Base-by-base conservation (phyloP, 2,329 filamentous ascomycete species). In the Raffaelea deltoideospora region DNA sequence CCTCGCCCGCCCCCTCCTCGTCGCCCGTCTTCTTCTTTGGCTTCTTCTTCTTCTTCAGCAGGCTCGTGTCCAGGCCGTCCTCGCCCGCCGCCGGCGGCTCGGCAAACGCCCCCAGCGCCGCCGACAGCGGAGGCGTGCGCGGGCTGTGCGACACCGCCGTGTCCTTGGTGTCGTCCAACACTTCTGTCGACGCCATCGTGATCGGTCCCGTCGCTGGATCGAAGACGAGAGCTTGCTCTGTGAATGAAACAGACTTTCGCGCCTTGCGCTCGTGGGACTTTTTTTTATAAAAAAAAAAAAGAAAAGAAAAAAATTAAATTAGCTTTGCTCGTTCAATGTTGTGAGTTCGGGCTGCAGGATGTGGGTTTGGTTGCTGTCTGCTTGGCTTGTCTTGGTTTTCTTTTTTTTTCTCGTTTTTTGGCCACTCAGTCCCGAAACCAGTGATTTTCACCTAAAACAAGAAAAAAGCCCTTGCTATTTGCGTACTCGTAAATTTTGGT, bases 131-230 rank as follows among this genome's bases (percentile, higher is more conserved):
- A 60, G 66, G 67, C 69, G 65, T 76, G 76, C 74, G 68, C 52
- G 74, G 60, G 55, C 76, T 72, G 61, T 92, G 84, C 55, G 78
- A 85, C 65, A 80, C 72, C 48, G 85, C 85, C 50, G 81, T 83
- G 47, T 79, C 74, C 65, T 86, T 86, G 50, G 79, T 69, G 51
- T 84, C 81, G 52, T 79, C 75, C 52, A 66, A 59, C 50, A 72
- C 68, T 47, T 77, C 72, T 57, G 82, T 75, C 57, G 75, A 69
- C 32, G 44, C 37, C 61, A 81, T 77, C 52, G 74, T 84, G 55
- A 95, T 76, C 55, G 79, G 75, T 51, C 88, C 88, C 69, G 94
- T 83, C 60, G 76, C 74, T n/a, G n/a, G n/a, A 65, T 93, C 83
- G 57, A 95, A 87, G 51, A 94, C 76, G 47, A 82, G 72, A 50